Conservation (phyloP, 2,329 filamentous ascomycete genomes). For the Pyrenochaeta sp. region DNA sequence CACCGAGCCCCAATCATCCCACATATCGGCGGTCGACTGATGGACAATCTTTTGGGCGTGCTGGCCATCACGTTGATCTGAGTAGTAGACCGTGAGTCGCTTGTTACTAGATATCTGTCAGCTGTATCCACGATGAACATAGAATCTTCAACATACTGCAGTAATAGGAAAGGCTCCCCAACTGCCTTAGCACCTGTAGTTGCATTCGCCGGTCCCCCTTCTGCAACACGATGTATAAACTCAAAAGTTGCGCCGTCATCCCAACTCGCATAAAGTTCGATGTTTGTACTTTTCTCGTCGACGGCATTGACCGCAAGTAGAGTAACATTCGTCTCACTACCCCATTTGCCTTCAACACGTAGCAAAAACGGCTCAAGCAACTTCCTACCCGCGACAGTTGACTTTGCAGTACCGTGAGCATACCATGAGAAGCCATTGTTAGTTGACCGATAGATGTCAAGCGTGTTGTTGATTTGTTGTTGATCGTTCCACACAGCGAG, state of each 20-base stretch:
- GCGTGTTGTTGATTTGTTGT: constrained; percentile 7
- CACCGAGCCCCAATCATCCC: constrained; percentile 22
- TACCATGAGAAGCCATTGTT: constrained; percentile 35
- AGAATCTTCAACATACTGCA: constrained; percentile 14
- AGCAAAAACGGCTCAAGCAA: constrained; percentile 26
- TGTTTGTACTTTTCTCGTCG: constrained; percentile 25
- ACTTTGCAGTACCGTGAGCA: constrained; percentile 17
- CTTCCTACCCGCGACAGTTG: constrained; percentile 13
- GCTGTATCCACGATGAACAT: background rate
- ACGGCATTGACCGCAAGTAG: constrained; percentile 26
- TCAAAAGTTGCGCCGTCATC: constrained; percentile 24
- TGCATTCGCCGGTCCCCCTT: constrained; percentile 10
- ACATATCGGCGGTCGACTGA: constrained; percentile 18
- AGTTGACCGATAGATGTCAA: constrained; percentile 20
- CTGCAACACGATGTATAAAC: constrained; percentile 19
- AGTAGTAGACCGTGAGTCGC: constrained; percentile 27
- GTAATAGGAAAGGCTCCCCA: constrained; percentile 25
- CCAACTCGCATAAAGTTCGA: constrained; percentile 26
- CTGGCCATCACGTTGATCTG: constrained; percentile 20
- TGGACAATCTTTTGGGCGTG: constrained; percentile 30
- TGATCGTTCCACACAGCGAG: constrained; percentile 27
- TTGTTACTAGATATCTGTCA: constrained; percentile 10
- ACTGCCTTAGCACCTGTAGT: constrained; percentile 10
- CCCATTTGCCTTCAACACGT: constrained; percentile 20
- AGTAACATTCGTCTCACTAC: constrained; percentile 15